These are phyloP conservation scores for Euphorbia tirucalli DNA, from an alignment of 345 rosid species.

Conservation along the genomic window DNA sequence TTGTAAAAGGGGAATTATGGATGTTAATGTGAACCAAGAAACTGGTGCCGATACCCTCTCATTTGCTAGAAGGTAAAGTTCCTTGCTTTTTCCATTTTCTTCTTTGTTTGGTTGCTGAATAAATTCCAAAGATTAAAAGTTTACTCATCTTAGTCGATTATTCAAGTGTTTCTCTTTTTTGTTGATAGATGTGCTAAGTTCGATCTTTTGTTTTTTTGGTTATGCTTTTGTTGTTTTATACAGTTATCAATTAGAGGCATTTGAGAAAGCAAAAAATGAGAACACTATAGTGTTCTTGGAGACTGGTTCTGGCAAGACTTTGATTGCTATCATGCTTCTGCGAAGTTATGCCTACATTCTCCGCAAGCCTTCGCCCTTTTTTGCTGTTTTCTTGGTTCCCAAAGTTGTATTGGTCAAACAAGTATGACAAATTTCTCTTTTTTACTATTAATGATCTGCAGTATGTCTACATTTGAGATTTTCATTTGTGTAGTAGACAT, in stretches of 20 bases:
- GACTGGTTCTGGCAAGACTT: slow-evolving; percentile 94
- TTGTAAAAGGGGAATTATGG: neutral
- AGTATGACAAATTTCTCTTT: slow-evolving; percentile 29
- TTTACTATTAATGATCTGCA: too few relatives aligned
- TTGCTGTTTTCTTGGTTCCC: slow-evolving; percentile 88
- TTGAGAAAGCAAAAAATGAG: slow-evolving; percentile 60
- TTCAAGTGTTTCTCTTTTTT: too few relatives aligned
- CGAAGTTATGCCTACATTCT: slow-evolving; percentile 61
- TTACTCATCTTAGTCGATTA: neutral
- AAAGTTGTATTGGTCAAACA: slow-evolving; percentile 79
- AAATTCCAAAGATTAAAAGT: neutral
- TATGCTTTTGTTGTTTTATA: neutral
- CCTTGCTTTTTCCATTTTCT: neutral
- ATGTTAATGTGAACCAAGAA: neutral
- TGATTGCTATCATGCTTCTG: slow-evolving; percentile 87
- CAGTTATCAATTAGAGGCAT: slow-evolving; percentile 88
- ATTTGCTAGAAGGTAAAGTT: neutral
- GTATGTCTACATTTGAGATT: too few relatives aligned
- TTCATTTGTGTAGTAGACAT: too few relatives aligned
- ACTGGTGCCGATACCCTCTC: neutral
- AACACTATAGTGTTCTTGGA: slow-evolving; percentile 74
- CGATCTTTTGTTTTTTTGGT: too few relatives aligned
- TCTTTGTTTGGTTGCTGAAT: neutral
- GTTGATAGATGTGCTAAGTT: too few relatives aligned
- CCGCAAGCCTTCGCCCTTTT: slow-evolving; percentile 70